Base-by-base conservation (phyloP, 1,284 basidiomycete genomes). In the Fomitiporia mediterranea region DNA sequence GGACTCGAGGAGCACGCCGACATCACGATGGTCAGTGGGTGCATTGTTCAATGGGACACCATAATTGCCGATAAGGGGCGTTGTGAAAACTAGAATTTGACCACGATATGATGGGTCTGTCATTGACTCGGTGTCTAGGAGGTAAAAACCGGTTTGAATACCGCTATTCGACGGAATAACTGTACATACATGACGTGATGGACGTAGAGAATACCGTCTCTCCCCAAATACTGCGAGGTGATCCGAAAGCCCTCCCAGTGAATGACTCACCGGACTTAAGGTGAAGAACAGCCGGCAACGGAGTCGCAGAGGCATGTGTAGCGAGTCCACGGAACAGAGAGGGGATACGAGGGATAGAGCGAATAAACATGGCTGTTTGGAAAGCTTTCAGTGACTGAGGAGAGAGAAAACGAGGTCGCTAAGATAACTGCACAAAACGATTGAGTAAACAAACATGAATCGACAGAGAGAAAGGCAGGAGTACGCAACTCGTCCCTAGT, bases 151-250 rank as follows among this genome's bases (percentile, higher is more conserved):
- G 55, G 9, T 37, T 23, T 35, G 8, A 43, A 30, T 35, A 1
- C n/a, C 30, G 15, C 30, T 25, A 30, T 9, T 28, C 25, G 17
- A 34, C 43, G 23, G 44, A 13, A 34, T 32, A 44, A 52, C 32
- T 49, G 4, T 0, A 74, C 87, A 64, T 61, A 92, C 91, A 99
- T 54, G 94, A 97, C 5, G 97, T 99, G 70, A 99, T 99, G 53
- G 93, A 95, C 34, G 96, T 99, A 23, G 94, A 96, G 74, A 99
- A 99, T 28, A 99, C 96, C 2, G 96, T 97, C 77, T 99, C 96
- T 60, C 97, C 97, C 73, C 84, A 99, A 57, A 87, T 84, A 67
- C 91, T 94, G 67, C 81, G 86, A 44, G 87, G 85, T 21, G 92
- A 87, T 61, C 96, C 96, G 70, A 99, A 99, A 11, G 89, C 90